phyloP scores from a whole-genome alignment of 768 basidiomycete species.

The Tephrocybe sp. region DNA sequence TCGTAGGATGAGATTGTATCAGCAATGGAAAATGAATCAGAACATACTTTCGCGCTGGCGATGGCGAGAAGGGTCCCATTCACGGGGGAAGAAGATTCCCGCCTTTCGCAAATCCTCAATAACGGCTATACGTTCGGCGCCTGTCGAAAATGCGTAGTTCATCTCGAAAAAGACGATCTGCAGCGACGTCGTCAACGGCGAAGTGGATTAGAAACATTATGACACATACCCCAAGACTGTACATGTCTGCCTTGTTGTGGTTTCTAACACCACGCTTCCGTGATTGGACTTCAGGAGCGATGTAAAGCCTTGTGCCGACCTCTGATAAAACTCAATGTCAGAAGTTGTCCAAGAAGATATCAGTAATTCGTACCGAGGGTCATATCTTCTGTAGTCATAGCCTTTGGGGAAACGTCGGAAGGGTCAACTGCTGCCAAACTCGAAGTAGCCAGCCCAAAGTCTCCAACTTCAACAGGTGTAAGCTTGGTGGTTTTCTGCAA shows the following conservation, averaged over 20 bases:
- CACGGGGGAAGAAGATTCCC: conserved; percentile 70
- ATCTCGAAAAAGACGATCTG: conserved; percentile 98
- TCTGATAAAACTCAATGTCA: conserved; percentile 38
- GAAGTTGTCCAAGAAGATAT: not conserved
- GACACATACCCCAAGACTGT: conserved; percentile 79
- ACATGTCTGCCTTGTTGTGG: conserved; percentile 91
- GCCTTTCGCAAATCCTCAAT: conserved; percentile 77
- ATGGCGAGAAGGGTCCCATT: conserved; percentile 63
- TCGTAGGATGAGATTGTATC: too few species aligned
- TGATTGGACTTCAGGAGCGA: conserved; percentile 87
- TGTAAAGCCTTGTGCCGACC: conserved; percentile 90
- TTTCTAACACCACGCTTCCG: conserved; percentile 64
- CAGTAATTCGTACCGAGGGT: conserved; percentile 56
- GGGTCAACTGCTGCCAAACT: conserved; percentile 79
- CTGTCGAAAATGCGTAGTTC: conserved; percentile 84
- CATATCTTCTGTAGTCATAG: conserved; percentile 59
- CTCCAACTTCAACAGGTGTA: conserved; percentile 59
- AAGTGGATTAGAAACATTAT: too few species aligned
- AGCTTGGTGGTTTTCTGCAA: not conserved
- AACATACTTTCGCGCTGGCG: conserved; percentile 66
- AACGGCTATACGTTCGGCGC: conserved; percentile 80
- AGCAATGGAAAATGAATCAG: too few species aligned
- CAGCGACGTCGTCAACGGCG: not conserved
- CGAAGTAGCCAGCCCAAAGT: conserved; percentile 90
- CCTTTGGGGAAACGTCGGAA: conserved; percentile 56